phyloP scores from a whole-genome alignment of 192 early-diverging fungal species.

The Rhizophagus prolifer region DNA sequence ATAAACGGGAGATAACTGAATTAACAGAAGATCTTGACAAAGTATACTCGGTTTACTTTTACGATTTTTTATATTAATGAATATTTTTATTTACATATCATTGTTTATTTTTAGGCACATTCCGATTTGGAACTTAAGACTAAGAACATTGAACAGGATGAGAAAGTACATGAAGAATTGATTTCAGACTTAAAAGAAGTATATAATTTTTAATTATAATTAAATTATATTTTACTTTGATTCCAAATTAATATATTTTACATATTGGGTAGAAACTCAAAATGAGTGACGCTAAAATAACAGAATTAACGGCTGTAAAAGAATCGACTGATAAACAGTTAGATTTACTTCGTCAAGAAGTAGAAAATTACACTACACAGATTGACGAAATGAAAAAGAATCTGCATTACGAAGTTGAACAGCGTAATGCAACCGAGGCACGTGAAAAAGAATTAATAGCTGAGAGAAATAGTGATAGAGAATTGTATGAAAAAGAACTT shows the following conservation, averaged over 20 bases:
- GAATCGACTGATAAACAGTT: not conserved
- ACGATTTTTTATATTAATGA: not conserved
- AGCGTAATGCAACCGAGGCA: slow-evolving; percentile 1
- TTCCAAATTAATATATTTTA: not conserved
- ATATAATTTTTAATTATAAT: not conserved
- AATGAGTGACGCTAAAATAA: not conserved
- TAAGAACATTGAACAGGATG: slow-evolving; percentile 12
- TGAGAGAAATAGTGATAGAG: slow-evolving; percentile 14
- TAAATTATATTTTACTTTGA: not conserved
- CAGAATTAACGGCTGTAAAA: not conserved
- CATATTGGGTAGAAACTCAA: slow-evolving; percentile 7
- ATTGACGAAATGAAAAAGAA: slow-evolving; percentile 3
- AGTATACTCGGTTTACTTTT: not conserved
- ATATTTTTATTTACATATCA: not conserved
- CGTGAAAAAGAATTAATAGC: slow-evolving; percentile 2
- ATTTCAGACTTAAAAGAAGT: slow-evolving; percentile 37
- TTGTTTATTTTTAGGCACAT: slow-evolving; percentile 32
- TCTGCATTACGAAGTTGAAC: not conserved
- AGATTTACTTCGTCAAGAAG: not conserved
- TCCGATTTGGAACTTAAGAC: slow-evolving; percentile 26
- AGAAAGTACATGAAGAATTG: slow-evolving; percentile 40
- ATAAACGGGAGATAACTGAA: slow-evolving; percentile 33
- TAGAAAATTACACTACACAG: slow-evolving; percentile 17
- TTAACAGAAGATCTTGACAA: slow-evolving; percentile 26
- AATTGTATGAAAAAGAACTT: slow-evolving; percentile 29